Percentiles rank a stretch among this genome's conserved stretches.
Evolutionary conservation across 2,329 filamentous ascomycete species (phyloP).

Genomic region (Ciborinia camelliae): DNA sequence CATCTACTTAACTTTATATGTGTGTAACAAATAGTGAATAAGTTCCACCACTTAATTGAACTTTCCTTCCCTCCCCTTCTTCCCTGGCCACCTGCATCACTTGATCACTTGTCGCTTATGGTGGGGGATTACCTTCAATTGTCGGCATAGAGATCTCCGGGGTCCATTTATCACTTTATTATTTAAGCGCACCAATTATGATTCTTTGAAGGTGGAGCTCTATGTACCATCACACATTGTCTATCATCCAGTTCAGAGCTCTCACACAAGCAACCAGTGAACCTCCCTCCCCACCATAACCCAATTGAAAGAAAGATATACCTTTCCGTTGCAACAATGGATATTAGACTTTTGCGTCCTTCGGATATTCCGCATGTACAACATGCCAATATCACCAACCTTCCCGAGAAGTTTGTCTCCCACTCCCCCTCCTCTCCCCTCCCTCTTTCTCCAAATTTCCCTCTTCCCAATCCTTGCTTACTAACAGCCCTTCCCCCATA

Average conservation of each 20-base stretch:
- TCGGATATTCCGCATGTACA: slow-evolving; percentile 90
- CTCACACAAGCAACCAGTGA: background rate
- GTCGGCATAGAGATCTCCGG: slow-evolving; percentile 6
- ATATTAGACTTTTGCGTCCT: slow-evolving; percentile 81
- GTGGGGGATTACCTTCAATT: background rate
- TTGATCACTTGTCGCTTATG: slow-evolving; percentile 1
- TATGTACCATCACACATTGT: background rate
- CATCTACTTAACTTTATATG: background rate
- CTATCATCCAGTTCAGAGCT: background rate
- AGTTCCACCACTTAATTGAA: background rate
- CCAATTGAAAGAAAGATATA: too few relatives aligned
- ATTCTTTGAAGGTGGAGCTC: background rate
- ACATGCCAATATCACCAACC: slow-evolving; percentile 97
- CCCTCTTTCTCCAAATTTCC: background rate
- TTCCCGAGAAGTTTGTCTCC: slow-evolving; percentile 71
- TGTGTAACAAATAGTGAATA: background rate
- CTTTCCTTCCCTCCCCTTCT: background rate
- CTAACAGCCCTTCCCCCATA: slow-evolving; percentile 18
- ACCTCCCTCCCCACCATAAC: background rate
- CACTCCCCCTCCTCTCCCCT: background rate
- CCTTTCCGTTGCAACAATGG: slow-evolving; percentile 55
- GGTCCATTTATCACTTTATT: background rate
- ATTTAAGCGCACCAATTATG: background rate
- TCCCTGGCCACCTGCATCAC: background rate
- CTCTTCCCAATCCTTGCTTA: background rate